Evolutionary conservation across 2,329 filamentous ascomycete genomes (phyloP).

Genomic region (Aspergillus costaricaensis): DNA sequence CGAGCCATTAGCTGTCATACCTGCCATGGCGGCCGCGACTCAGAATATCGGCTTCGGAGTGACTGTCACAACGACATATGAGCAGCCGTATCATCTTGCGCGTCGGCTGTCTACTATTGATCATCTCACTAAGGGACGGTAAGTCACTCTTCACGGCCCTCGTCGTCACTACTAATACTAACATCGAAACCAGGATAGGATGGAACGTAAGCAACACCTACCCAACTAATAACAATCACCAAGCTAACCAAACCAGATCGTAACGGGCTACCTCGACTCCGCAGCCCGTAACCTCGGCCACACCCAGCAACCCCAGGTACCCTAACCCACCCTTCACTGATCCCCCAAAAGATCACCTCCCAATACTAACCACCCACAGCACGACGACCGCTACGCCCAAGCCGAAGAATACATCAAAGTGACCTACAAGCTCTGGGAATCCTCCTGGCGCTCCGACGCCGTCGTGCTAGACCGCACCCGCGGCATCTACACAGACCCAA

Average conservation of each 20-base stretch:
- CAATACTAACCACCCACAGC: slow-evolving; percentile 37
- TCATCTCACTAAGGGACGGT: slow-evolving; percentile 65
- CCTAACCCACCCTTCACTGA: neutral
- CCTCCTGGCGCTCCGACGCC: slow-evolving; percentile 68
- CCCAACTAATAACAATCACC: neutral
- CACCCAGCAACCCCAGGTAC: slow-evolving; percentile 52
- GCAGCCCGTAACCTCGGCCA: slow-evolving; percentile 65
- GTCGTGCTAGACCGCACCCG: slow-evolving; percentile 61
- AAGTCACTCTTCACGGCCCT: slow-evolving; percentile 17
- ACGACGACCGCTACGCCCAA: slow-evolving; percentile 66
- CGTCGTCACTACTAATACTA: neutral
- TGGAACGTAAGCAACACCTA: slow-evolving; percentile 52
- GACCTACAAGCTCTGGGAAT: slow-evolving; percentile 67
- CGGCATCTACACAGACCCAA: slow-evolving; percentile 61
- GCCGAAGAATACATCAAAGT: slow-evolving; percentile 67
- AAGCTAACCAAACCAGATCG: slow-evolving; percentile 48
- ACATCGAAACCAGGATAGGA: slow-evolving; percentile 45
- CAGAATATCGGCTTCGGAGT: slow-evolving; percentile 69
- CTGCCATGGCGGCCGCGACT: slow-evolving; percentile 69
- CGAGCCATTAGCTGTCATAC: slow-evolving; percentile 64
- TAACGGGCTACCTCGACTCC: slow-evolving; percentile 68
- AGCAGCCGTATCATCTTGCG: slow-evolving; percentile 68
- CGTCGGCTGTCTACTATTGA: slow-evolving; percentile 67
- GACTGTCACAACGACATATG: slow-evolving; percentile 68
- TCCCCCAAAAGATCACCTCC: too few relatives aligned